These are phyloP conservation scores for Entomortierella lignicola DNA, from an alignment of 192 early-diverging fungal genomes.

Conservation along the genomic window DNA sequence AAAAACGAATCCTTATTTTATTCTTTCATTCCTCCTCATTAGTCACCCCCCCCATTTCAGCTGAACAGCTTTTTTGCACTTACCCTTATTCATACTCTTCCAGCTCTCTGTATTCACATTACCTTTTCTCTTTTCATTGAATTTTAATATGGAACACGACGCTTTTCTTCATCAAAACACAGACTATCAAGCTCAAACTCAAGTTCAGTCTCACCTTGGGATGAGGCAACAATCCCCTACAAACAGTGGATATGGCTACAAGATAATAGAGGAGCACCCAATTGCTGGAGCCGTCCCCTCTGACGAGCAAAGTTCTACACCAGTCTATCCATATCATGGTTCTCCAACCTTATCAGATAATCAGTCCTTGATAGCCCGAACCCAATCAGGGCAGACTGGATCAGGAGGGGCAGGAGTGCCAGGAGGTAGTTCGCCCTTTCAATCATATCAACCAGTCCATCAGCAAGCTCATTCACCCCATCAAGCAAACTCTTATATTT, in stretches of 20 bases:
- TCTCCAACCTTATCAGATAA: constrained; percentile 10
- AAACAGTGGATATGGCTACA: constrained; percentile 7
- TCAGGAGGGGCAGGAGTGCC: not conserved
- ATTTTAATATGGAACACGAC: constrained; percentile 27
- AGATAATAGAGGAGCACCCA: not conserved
- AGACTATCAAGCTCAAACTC: constrained; percentile 16
- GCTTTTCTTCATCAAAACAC: constrained; percentile 24
- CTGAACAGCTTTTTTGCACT: not conserved
- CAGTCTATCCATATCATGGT: not conserved
- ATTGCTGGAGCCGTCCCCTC: not conserved
- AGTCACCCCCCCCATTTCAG: not conserved
- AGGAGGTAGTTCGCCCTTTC: constrained; percentile 7
- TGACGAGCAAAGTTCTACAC: not conserved
- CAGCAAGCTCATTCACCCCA: not conserved
- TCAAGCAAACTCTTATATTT: not conserved
- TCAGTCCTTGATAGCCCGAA: not conserved
- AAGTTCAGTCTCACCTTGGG: not conserved
- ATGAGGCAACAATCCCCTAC: not conserved
- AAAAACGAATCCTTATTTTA: not conserved
- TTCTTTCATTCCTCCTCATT: not conserved
- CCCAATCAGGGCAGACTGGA: not conserved
- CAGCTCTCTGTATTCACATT: not conserved
- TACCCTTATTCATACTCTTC: not conserved
- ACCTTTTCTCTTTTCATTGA: not conserved
- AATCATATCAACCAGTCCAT: constrained; percentile 14